Base-by-base conservation (phyloP, 2,329 filamentous ascomycete genomes). In the Aureobasidium musti region DNA sequence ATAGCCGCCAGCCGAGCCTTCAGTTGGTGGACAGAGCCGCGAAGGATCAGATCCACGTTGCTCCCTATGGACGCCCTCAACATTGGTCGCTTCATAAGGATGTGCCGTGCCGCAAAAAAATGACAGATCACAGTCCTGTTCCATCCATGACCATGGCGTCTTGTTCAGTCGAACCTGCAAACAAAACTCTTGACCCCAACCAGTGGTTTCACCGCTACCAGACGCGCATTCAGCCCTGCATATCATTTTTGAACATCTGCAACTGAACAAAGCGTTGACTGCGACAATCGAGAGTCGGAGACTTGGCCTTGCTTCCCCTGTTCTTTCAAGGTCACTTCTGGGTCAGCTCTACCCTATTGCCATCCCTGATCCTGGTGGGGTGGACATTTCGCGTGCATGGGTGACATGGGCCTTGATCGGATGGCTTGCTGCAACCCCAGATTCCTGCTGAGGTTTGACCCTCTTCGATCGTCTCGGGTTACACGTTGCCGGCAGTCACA, bases 141-240 rank as follows among this genome's bases (percentile, higher is more conserved):
- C 30, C 19, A 8, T 39, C 35, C 30, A 39, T 50, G 41, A 50
- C 26, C 57, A 50, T 23, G n/a, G 57, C 28, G 45, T 53, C 26
- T 19, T 37, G 28, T 50, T 21, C 28, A 21, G 37, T 21, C 43
- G 59, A 63, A 11, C n/a, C 45, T 33, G 59, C 45, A 63, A 63
- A 63, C 59, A 50, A 28, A 45, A 50, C 11, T 26, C 43, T 37
- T 28, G 59, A 50, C 45, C 59, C 59, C 59, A 63, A 33, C 23
- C 60, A 53, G 49, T 39, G 49, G 61, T 65, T 54, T 33, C 61
- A 65, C 50, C 61, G 50, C 60, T 64, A 47, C 49, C 50, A n/a
- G 14, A 43, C 59, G 41, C 43, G 59, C 61, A 64, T 64, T n/a
- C 19, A 47, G 21, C 50, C 35, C 39, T 65, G 61, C 61, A 65